Percentiles rank a stretch among this genome's conserved stretches.
These are phyloP conservation scores for Porogramme epimiltina DNA, from an alignment of 1,284 basidiomycete species.

Conservation along the genomic window DNA sequence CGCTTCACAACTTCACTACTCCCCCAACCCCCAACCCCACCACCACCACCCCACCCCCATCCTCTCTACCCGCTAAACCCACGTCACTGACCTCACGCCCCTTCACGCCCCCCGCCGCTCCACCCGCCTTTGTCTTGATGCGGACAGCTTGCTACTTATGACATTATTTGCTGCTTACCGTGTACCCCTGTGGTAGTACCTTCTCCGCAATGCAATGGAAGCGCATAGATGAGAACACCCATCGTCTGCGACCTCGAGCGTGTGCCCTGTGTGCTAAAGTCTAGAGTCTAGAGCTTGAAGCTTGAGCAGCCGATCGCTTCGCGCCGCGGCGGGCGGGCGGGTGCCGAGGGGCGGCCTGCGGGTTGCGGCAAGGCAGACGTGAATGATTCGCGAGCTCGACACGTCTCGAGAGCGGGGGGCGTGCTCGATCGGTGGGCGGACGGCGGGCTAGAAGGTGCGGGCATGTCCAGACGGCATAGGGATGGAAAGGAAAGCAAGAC, in stretches of 20 bases:
- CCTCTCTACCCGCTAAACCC: no score
- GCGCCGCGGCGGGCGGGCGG: no score
- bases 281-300: not conserved
- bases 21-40: not conserved
- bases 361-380: no score
- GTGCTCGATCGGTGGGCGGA: no score
- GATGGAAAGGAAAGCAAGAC: not conserved
- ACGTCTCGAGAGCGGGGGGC: no score
- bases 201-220: constrained; percentile 24
- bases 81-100: no score
- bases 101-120: constrained; percentile 1
- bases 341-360: no score
- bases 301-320: no score
- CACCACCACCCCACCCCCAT: not conserved
- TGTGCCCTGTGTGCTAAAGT: not conserved
- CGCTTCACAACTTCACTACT: not conserved
- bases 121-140: not conserved
- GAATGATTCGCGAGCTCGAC: no score
- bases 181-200: constrained; percentile 18
- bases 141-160: constrained; percentile 25
- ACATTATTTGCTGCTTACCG: constrained; percentile 29
- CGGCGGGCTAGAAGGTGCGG: no score
- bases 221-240: constrained; percentile 22
- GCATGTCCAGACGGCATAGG: no score
- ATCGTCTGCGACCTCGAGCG: not conserved